phyloP scores from a whole-genome alignment of 257 asterid species.

The Mitragyna speciosa region DNA sequence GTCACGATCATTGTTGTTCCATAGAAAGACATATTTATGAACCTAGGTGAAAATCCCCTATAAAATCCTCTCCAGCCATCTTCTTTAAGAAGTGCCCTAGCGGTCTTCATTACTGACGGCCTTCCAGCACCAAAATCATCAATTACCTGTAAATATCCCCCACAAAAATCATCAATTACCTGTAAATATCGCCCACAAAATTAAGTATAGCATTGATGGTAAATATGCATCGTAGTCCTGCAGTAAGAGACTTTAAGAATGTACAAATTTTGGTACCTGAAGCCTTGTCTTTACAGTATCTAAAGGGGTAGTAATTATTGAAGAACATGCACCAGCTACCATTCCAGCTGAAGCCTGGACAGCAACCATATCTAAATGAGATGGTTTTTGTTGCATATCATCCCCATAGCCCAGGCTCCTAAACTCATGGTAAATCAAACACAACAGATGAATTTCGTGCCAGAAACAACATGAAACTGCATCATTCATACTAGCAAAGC shows the following conservation, averaged over 20 bases:
- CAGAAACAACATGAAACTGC: constrained; percentile 6
- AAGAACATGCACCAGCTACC: constrained; percentile 87
- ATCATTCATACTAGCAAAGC: constrained; percentile 1
- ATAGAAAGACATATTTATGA: constrained; percentile 81
- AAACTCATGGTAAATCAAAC: not conserved
- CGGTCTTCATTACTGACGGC: constrained; percentile 76
- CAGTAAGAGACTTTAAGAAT: not conserved
- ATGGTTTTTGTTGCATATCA: constrained; percentile 63
- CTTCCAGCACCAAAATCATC: constrained; percentile 87
- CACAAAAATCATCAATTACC: constrained; percentile 88
- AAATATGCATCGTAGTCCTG: not conserved
- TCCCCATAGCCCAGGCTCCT: constrained; percentile 73
- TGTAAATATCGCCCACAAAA: constrained; percentile 27
- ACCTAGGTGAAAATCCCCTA: constrained; percentile 91
- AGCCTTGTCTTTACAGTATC: constrained; percentile 88
- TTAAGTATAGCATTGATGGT: not conserved
- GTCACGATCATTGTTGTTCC: constrained; percentile 96
- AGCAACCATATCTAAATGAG: constrained; percentile 57
- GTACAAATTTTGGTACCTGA: constrained; percentile 48
- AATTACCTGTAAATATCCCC: constrained; percentile 61
- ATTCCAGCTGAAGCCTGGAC: constrained; percentile 90
- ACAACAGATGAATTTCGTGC: not conserved
- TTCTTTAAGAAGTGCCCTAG: constrained; percentile 64
- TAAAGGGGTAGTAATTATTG: constrained; percentile 74
- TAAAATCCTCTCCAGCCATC: constrained; percentile 96